Evolutionary conservation across 768 basidiomycete genomes (phyloP).

Genomic region (Mrakia blollopis): DNA sequence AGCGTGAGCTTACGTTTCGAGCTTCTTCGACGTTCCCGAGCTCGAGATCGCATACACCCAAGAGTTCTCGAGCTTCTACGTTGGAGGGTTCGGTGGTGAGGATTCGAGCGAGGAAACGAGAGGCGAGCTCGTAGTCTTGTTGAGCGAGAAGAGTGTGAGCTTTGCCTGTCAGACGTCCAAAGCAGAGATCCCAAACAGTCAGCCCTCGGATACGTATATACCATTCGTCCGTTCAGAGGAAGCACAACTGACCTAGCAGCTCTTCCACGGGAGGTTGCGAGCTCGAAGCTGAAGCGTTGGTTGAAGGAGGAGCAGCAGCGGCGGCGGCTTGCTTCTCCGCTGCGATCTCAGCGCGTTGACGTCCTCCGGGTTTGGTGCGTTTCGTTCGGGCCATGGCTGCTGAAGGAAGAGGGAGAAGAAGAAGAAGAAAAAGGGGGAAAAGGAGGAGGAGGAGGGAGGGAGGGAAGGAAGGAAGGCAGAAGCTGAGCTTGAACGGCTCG

Average conservation of each 20-base stretch:
- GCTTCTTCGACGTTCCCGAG: slow-evolving; percentile 29
- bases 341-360: neutral
- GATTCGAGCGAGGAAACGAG: slow-evolving; percentile 19
- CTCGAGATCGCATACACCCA: slow-evolving; percentile 30
- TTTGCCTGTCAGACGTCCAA: slow-evolving; percentile 3
- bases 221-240: neutral
- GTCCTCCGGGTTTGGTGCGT: slow-evolving; percentile 1
- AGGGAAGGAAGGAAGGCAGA: neutral
- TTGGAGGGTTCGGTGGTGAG: slow-evolving; percentile 19
- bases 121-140: slow-evolving; percentile 29
- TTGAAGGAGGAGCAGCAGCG: neutral
- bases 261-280: slow-evolving; percentile 15
- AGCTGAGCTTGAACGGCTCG: no score
- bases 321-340: neutral
- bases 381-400: slow-evolving; percentile 24
- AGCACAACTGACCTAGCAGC: slow-evolving; percentile 7
- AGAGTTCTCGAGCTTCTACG: slow-evolving; percentile 27
- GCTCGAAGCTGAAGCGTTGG: slow-evolving; percentile 10
- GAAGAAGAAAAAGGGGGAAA: neutral
- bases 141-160: slow-evolving; percentile 31
- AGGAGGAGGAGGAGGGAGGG: neutral
- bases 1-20: slow-evolving; percentile 15
- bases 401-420: neutral
- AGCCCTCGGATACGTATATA: no score
- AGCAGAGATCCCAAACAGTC: no score